A percentile compares a stretch with the other conserved stretches of the same genome.
phyloP scores from a whole-genome alignment of 768 basidiomycete species.

The Termitomyces sp. region DNA sequence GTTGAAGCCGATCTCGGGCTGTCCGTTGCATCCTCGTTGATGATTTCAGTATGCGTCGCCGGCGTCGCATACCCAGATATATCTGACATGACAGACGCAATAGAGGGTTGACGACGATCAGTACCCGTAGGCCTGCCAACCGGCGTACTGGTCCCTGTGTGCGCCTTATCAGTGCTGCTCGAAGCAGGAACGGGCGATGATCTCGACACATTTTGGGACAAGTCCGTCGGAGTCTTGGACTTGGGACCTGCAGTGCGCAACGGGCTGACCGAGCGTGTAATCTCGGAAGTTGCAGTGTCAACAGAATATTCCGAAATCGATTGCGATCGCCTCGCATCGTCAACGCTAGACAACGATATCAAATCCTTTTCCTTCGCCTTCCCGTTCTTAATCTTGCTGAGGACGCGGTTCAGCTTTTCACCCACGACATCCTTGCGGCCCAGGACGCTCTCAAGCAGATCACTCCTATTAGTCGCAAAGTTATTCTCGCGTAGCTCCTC shows the following conservation, averaged over 20 bases:
- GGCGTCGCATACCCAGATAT: conserved; percentile 46
- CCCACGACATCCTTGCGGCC: conserved; percentile 54
- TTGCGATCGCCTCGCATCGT: conserved; percentile 29
- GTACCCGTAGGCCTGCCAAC: conserved; percentile 22
- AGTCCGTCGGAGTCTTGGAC: conserved; percentile 13
- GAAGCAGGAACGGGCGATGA: conserved; percentile 9
- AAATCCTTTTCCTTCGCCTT: conserved; percentile 38
- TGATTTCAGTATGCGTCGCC: conserved; percentile 17
- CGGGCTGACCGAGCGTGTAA: conserved; percentile 36
- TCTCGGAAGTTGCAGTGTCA: conserved; percentile 29
- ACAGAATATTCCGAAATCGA: conserved; percentile 58
- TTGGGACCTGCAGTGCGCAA: conserved; percentile 25
- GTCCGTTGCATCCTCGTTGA: conserved; percentile 15
- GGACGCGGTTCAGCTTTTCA: conserved; percentile 69
- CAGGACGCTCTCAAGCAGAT: conserved; percentile 64
- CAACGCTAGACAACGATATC: conserved; percentile 17
- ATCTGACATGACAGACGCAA: conserved; percentile 72
- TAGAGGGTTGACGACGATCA: conserved; percentile 57
- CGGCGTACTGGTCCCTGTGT: conserved; percentile 30
- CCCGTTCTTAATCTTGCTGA: conserved; percentile 69
- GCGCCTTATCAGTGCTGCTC: conserved; percentile 8
- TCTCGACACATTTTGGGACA: conserved; percentile 5
- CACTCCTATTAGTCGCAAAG: conserved; percentile 35
- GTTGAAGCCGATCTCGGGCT: conserved; percentile 21
- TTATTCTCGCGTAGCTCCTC: conserved; percentile 71